Evolutionary conservation across 2,329 filamentous ascomycete species (phyloP), one percentile per base, ranked within the genome.

Genomic region (Didymosphaeria variabile): DNA sequence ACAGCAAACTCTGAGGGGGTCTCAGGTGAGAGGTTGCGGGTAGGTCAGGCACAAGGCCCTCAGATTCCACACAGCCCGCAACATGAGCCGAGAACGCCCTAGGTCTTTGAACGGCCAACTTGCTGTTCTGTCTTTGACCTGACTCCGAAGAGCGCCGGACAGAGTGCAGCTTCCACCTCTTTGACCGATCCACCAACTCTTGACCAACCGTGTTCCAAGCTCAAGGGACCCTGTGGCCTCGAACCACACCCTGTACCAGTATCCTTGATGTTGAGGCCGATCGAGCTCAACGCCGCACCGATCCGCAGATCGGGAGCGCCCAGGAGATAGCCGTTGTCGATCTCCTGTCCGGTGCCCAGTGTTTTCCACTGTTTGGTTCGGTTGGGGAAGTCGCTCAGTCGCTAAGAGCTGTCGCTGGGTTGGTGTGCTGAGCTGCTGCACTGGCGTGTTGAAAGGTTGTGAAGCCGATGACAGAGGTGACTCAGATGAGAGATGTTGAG

Each of bases 231-330:
- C 52, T 59, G 56, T 62, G 56, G 56, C 52, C 60, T 62, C 55
- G 60, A 59, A 62, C 56, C 60, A 62, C 56, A 56, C 60, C 56
- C 60, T 62, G 60, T 62, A 52, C 52, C 45, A 26, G 34, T 40
- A 21, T 56, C 52, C 46, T 36, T 58, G 50, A 61, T 51, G 34
- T 59, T 53, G 10, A 23, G 38, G 32, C 57, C 50, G 56, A 55
- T 60, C 58, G 58, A 60, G 58, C 52, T 56, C 52, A 56, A 56
- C 52, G 52, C 36, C 52, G 44, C 52, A 52, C 46, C 47, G 26
- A 52, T 60, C 52, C 58, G 58, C 53, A 52, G 58, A 60, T 52
- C 26, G 47, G 46, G 58, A 59, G 52, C 52, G 58, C 58, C 58
- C 58, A 59, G 52, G 58, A 59, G 58, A 55, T 26, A 53, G n/a